These are phyloP conservation scores for Backusella tarrabulga DNA, from an alignment of 192 early-diverging fungal species.

Conservation along the genomic window DNA sequence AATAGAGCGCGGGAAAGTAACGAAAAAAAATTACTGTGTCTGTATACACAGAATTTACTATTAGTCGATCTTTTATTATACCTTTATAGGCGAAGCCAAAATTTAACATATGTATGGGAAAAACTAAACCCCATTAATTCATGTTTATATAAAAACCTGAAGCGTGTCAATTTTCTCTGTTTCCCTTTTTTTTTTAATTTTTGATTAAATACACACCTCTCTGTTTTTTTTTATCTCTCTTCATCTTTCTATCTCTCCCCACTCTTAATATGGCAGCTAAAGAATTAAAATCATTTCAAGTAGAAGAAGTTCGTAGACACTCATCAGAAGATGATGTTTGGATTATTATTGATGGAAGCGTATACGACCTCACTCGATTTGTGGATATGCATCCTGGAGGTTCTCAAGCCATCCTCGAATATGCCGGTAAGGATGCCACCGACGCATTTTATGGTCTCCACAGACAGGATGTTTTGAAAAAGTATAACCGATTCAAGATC, in stretches of 20 bases:
- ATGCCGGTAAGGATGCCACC: constrained; percentile 79
- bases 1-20: background rate
- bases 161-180: background rate
- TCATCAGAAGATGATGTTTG: constrained; percentile 38
- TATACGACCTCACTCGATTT: constrained; percentile 59
- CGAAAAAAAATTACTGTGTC: background rate
- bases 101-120: background rate
- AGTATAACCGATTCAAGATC: constrained; percentile 64
- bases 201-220: background rate
- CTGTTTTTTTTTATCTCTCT: background rate
- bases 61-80: constrained; percentile 1
- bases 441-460: constrained; percentile 37
- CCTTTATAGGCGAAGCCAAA: background rate
- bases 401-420: constrained; percentile 59
- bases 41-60: background rate
- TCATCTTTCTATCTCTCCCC: background rate
- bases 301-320: constrained; percentile 34
- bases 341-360: constrained; percentile 59
- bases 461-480: constrained; percentile 56
- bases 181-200: background rate
- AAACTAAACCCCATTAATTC: background rate
- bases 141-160: background rate
- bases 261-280: constrained; percentile 6
- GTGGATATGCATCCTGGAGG: constrained; percentile 58
- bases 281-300: constrained; percentile 16